Percentiles rank a stretch among this genome's conserved stretches.
phyloP scores from a whole-genome alignment of 257 asterid species.

The Gynochthodes officinalis region DNA sequence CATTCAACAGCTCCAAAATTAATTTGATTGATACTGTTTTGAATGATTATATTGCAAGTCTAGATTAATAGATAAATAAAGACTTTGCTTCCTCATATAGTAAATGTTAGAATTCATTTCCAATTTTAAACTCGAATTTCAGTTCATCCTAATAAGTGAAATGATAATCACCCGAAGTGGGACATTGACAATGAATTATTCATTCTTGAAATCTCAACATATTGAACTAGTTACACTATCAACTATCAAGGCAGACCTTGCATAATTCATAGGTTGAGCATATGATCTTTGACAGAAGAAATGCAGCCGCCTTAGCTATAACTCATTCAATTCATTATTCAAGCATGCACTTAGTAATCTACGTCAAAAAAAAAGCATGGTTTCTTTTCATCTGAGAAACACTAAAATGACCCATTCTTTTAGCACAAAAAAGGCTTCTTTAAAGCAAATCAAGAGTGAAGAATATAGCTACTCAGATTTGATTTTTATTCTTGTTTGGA shows the following conservation, averaged over 20 bases:
- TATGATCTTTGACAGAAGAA: not conserved
- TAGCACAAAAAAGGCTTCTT: not conserved
- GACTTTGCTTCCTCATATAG: not conserved
- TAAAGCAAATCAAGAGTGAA: not conserved
- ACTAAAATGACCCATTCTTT: not conserved
- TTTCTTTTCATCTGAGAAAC: too few species aligned
- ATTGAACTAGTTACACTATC: too few species aligned
- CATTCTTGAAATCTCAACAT: too few species aligned
- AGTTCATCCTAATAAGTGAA: too few species aligned
- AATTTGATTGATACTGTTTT: too few species aligned
- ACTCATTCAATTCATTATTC: not conserved
- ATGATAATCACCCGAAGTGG: too few species aligned
- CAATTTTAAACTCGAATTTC: not conserved
- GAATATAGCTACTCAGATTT: not conserved
- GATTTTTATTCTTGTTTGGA: not conserved
- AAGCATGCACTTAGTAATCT: not conserved
- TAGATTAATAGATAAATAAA: too few species aligned
- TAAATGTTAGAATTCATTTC: not conserved
- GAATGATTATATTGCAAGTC: not conserved
- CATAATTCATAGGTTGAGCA: too few species aligned
- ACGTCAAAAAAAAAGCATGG: not conserved
- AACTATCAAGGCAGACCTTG: too few species aligned
- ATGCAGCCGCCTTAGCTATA: not conserved
- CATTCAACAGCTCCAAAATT: too few species aligned
- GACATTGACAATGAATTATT: too few species aligned